phyloP scores from a whole-genome alignment of 2,329 filamentous ascomycete genomes.

The Neoscytalidium dimidiatum region DNA sequence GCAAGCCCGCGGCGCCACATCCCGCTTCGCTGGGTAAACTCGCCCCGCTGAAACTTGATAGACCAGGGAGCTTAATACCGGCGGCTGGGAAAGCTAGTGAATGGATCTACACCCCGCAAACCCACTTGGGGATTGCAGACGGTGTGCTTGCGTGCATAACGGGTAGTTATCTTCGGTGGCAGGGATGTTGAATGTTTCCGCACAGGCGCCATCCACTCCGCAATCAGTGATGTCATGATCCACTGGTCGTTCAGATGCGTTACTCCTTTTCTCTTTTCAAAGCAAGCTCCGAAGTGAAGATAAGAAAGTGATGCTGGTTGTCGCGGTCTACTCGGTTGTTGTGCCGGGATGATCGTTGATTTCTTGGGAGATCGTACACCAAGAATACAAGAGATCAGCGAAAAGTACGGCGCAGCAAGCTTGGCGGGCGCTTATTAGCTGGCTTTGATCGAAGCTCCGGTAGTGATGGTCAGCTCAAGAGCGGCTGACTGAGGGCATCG shows the following conservation, averaged over 20 bases:
- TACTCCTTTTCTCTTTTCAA: neutral
- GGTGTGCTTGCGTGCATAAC: constrained; percentile 1
- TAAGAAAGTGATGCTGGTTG: neutral
- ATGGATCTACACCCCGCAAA: constrained; percentile 5
- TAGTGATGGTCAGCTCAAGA: neutral
- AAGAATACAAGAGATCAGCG: neutral
- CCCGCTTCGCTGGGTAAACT: neutral
- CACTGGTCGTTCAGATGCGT: neutral
- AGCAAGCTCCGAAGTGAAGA: neutral
- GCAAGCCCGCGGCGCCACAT: neutral
- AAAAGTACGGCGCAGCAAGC: neutral
- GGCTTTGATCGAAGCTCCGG: neutral
- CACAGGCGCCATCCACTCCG: neutral
- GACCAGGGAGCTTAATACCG: neutral
- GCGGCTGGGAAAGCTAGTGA: neutral
- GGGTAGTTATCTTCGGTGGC: neutral
- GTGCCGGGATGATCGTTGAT: neutral
- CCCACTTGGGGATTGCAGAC: neutral
- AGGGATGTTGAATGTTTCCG: neutral
- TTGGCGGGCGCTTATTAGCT: neutral
- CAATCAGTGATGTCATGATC: neutral
- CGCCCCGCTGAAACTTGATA: neutral
- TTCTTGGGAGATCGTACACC: neutral
- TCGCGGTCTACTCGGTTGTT: neutral
- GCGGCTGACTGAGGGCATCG: neutral